Evolutionary conservation across 257 asterid genomes (phyloP).

Genomic region (Solanum phureja): DNA sequence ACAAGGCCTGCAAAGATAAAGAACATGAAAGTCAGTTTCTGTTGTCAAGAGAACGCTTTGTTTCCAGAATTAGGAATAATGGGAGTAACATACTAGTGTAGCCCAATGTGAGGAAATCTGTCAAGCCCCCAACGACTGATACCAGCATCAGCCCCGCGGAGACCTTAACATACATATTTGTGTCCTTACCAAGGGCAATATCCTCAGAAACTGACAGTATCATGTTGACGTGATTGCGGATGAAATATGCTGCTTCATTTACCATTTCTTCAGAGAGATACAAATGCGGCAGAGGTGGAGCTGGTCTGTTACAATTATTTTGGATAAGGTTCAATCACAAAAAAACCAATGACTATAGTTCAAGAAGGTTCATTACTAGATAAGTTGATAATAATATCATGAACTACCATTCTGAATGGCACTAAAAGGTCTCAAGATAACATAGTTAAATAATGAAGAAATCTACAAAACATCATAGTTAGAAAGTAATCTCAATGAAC

Average conservation of each 20-base stretch:
- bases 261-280: conserved; percentile 59
- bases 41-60: not conserved
- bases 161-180: conserved; percentile 44
- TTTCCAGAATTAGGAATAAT: not conserved
- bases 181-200: conserved; percentile 60
- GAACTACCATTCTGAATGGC: not conserved
- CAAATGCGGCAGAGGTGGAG: conserved; percentile 79
- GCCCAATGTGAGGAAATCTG: conserved; percentile 45
- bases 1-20: conserved; percentile 39
- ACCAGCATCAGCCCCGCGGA: conserved; percentile 30
- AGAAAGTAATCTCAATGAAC: not conserved
- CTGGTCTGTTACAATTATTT: conserved; percentile 45
- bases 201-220: conserved; percentile 48
- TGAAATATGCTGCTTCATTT: conserved; percentile 33
- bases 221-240: conserved; percentile 32
- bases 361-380: not conserved
- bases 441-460: not conserved
- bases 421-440: not conserved
- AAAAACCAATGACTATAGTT: not conserved
- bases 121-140: conserved; percentile 41
- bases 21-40: not conserved
- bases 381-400: not conserved
- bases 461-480: not conserved
- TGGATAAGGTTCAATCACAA: not conserved
- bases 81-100: conserved; percentile 39